phyloP scores from a whole-genome alignment of 805 yeast genomes.

The Metschnikowia cubensis region DNA sequence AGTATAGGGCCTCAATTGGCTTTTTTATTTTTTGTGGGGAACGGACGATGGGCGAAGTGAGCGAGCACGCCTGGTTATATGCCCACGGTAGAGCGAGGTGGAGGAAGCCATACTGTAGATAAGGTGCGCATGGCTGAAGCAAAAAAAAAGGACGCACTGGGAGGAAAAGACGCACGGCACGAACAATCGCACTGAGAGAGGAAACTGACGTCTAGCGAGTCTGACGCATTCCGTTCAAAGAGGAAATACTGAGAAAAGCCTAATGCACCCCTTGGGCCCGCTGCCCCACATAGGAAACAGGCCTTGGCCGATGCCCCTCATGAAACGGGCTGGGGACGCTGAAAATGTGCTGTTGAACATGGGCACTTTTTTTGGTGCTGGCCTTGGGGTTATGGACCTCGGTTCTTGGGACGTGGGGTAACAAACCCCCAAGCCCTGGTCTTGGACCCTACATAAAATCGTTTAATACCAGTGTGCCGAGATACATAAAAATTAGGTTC shows the following conservation, averaged over 20 bases:
- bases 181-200: background rate
- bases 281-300: background rate
- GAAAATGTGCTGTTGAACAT: too few relatives aligned
- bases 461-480: too few relatives aligned
- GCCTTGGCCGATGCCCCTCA: too few relatives aligned
- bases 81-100: background rate
- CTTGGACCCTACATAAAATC: too few relatives aligned
- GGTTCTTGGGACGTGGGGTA: too few relatives aligned
- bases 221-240: background rate
- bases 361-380: too few relatives aligned
- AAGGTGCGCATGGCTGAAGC: conserved; percentile 1
- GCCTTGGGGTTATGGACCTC: too few relatives aligned
- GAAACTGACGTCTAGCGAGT: conserved; percentile 1
- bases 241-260: conserved; percentile 1
- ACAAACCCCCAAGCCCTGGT: too few relatives aligned
- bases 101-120: background rate
- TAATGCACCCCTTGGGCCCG: background rate
- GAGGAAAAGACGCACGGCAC: background rate
- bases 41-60: background rate
- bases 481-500: too few relatives aligned
- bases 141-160: conserved; percentile 2
- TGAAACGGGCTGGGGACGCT: too few relatives aligned
- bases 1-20: too few relatives aligned
- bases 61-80: conserved; percentile 5
- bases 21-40: too few relatives aligned